Evolutionary conservation across 345 rosid genomes (phyloP).

Genomic region (Dipteronia sinensis): DNA sequence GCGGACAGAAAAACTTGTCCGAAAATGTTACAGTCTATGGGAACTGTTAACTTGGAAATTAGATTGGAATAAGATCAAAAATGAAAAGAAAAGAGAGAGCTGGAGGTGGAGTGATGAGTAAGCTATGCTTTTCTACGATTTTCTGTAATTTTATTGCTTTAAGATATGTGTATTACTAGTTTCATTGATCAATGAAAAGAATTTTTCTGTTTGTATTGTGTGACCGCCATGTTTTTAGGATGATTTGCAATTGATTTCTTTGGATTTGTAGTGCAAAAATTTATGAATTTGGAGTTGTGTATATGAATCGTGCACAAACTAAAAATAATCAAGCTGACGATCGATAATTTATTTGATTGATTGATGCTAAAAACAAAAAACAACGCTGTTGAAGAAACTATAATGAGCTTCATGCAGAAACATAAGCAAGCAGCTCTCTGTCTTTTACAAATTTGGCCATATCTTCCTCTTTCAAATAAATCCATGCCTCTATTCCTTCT

Average conservation of each 20-base stretch:
- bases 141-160: neutral
- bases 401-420: neutral
- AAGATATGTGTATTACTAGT: neutral
- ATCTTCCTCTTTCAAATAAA: conserved; percentile 30
- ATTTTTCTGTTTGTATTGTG: neutral
- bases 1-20: neutral
- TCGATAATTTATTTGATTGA: too few species aligned
- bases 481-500: too few species aligned
- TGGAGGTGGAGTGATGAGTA: too few species aligned
- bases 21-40: neutral
- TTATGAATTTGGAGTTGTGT: too few species aligned
- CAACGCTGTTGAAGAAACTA: too few species aligned
- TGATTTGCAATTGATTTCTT: too few species aligned
- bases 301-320: too few species aligned
- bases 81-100: neutral
- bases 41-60: neutral
- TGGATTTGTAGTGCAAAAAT: too few species aligned
- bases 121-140: neutral
- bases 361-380: too few species aligned
- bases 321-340: too few species aligned
- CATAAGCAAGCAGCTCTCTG: conserved; percentile 15
- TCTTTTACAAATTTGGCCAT: conserved; percentile 38
- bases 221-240: neutral
- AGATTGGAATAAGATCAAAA: neutral
- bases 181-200: neutral